Percentiles rank a stretch among this genome's conserved stretches.
These are phyloP conservation scores for Candida succiphila DNA, from an alignment of 805 yeast species.

Conservation along the genomic window DNA sequence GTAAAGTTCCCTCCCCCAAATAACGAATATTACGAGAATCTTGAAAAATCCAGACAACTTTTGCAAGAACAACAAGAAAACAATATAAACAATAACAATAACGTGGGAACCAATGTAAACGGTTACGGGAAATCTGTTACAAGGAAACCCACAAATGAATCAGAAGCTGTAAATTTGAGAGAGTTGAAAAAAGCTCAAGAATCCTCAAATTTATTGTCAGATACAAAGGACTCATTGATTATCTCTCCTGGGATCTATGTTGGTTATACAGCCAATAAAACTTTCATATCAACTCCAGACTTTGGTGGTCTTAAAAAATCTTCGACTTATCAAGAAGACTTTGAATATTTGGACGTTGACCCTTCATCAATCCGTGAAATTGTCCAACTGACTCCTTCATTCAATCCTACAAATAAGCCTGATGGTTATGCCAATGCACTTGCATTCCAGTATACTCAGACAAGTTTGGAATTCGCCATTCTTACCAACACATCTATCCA, in stretches of 20 bases:
- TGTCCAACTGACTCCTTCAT: slow-evolving; percentile 57
- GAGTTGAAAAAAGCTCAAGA: slow-evolving; percentile 44
- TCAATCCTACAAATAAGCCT: slow-evolving; percentile 66
- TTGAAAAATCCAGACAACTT: slow-evolving; percentile 25
- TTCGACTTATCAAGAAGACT: slow-evolving; percentile 68
- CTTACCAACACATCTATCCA: slow-evolving; percentile 73
- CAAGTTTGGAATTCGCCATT: slow-evolving; percentile 67
- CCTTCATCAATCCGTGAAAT: slow-evolving; percentile 58
- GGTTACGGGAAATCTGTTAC: slow-evolving; percentile 9
- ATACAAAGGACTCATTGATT: slow-evolving; percentile 48
- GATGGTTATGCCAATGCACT: slow-evolving; percentile 77
- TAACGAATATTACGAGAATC: slow-evolving; percentile 16
- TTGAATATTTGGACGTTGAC: slow-evolving; percentile 57
- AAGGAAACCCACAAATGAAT: slow-evolving; percentile 17
- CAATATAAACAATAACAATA: slow-evolving; percentile 9
- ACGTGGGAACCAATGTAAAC: not conserved
- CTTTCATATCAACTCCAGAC: slow-evolving; percentile 76
- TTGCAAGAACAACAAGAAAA: slow-evolving; percentile 27
- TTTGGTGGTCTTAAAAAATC: slow-evolving; percentile 73
- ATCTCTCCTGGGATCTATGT: slow-evolving; percentile 84
- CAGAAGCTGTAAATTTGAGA: slow-evolving; percentile 14
- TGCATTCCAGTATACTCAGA: slow-evolving; percentile 72
- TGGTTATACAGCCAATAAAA: slow-evolving; percentile 42
- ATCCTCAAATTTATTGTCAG: slow-evolving; percentile 42
- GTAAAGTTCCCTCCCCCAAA: slow-evolving; percentile 37